Evolutionary conservation across 2,329 filamentous ascomycete species (phyloP).

Genomic region (Phymatotrichopsis omnivora): DNA sequence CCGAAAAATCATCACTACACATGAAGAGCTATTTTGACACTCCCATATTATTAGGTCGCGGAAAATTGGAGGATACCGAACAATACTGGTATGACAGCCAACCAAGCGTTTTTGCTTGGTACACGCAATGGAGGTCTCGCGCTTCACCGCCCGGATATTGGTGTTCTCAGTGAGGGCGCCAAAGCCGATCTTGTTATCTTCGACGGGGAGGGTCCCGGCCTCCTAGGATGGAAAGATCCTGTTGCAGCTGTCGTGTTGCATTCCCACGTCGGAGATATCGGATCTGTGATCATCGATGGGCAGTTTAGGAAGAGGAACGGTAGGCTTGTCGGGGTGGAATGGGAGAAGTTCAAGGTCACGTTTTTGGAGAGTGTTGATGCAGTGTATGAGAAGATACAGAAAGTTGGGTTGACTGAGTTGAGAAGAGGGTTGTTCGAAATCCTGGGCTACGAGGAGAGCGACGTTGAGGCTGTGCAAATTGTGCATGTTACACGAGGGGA

Average conservation of each 20-base stretch:
- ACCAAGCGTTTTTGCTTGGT: constrained; percentile 47
- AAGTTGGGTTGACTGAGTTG: too few relatives aligned
- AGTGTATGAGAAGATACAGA: too few relatives aligned
- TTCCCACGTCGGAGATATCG: constrained; percentile 44
- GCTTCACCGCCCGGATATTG: constrained; percentile 44
- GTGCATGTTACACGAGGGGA: too few relatives aligned
- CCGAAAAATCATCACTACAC: too few relatives aligned
- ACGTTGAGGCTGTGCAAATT: too few relatives aligned
- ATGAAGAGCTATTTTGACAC: too few relatives aligned
- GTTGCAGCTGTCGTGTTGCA: constrained; percentile 49
- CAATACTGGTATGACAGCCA: constrained; percentile 44
- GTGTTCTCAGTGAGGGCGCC: constrained; percentile 41
- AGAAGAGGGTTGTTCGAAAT: too few relatives aligned
- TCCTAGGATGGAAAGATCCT: constrained; percentile 48
- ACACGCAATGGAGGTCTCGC: constrained; percentile 46
- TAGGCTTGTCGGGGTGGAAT: constrained; percentile 33
- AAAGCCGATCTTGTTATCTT: constrained; percentile 48
- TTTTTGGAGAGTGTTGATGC: neutral
- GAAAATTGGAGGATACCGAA: constrained; percentile 40
- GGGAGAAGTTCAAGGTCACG: neutral
- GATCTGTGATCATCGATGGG: constrained; percentile 44
- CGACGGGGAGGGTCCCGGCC: constrained; percentile 41
- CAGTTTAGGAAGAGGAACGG: constrained; percentile 42
- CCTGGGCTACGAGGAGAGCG: too few relatives aligned
- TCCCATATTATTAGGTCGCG: too few relatives aligned